phyloP scores from a whole-genome alignment of 352 stramenopile genomes.

The Phytophthora sp. region DNA sequence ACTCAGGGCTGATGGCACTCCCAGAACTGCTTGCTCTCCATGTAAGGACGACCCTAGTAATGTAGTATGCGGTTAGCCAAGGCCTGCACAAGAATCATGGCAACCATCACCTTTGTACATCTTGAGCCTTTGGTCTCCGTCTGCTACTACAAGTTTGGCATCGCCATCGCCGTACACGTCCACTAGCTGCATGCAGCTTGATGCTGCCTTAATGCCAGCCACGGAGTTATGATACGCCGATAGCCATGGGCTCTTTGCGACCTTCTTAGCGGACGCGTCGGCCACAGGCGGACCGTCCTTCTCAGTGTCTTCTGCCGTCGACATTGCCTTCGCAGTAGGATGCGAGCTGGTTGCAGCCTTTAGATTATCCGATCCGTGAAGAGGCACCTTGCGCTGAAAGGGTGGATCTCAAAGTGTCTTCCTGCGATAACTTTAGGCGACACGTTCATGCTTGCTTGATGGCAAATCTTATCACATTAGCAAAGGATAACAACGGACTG shows the following conservation, averaged over 20 bases:
- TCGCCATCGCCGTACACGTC: slow-evolving; percentile 89
- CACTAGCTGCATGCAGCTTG: slow-evolving; percentile 76
- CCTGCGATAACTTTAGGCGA: background rate
- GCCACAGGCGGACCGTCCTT: slow-evolving; percentile 8
- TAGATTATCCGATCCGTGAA: slow-evolving; percentile 20
- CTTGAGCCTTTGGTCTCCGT: slow-evolving; percentile 83
- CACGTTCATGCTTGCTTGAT: no score
- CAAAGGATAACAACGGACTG: background rate
- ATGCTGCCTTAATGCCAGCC: slow-evolving; percentile 86
- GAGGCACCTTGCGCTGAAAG: slow-evolving; percentile 19
- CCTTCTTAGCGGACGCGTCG: slow-evolving; percentile 28
- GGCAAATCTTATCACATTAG: no score
- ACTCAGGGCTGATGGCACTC: slow-evolving; percentile 70
- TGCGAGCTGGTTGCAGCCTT: background rate
- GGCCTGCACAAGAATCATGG: background rate
- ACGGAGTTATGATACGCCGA: slow-evolving; percentile 91
- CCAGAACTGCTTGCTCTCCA: slow-evolving; percentile 82
- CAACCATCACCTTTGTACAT: slow-evolving; percentile 81
- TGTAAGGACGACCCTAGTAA: slow-evolving; percentile 77
- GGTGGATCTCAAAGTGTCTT: slow-evolving; percentile 16
- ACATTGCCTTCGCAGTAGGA: background rate
- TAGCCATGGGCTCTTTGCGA: slow-evolving; percentile 73
- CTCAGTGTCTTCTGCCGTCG: slow-evolving; percentile 27
- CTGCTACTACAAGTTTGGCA: slow-evolving; percentile 77
- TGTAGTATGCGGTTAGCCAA: no score